Percentiles rank a stretch among this genome's conserved stretches.
These are phyloP conservation scores for Pyrenophora teres DNA, from an alignment of 2,329 filamentous ascomycete genomes.

Conservation along the genomic window DNA sequence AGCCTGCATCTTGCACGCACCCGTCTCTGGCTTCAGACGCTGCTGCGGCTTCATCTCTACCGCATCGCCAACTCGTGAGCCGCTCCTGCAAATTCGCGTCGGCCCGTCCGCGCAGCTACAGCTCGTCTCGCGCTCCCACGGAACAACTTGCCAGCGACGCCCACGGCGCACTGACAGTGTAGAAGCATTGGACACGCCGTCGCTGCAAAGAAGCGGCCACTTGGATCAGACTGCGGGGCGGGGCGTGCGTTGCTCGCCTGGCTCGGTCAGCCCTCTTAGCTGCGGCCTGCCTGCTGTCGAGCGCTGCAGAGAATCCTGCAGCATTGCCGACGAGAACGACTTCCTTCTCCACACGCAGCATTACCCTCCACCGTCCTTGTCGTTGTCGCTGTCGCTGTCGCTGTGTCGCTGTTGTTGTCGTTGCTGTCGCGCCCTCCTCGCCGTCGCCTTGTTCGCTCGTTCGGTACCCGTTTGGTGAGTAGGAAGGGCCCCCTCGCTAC, in stretches of 20 bases:
- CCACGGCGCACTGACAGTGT: slow-evolving; percentile 34
- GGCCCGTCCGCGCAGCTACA: slow-evolving; percentile 43
- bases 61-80: slow-evolving; percentile 23
- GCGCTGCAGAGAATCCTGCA: slow-evolving; percentile 46
- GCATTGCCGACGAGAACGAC: slow-evolving; percentile 44
- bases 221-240: slow-evolving; percentile 37
- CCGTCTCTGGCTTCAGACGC: slow-evolving; percentile 20
- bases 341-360: slow-evolving; percentile 32
- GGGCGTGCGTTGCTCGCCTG: slow-evolving; percentile 45
- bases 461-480: slow-evolving; percentile 27
- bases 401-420: too few species aligned
- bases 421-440: slow-evolving; percentile 6
- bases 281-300: slow-evolving; percentile 47
- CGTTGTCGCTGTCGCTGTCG: not conserved
- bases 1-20: slow-evolving; percentile 27
- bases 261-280: slow-evolving; percentile 49
- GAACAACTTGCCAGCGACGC: slow-evolving; percentile 30
- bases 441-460: slow-evolving; percentile 28
- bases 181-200: slow-evolving; percentile 32
- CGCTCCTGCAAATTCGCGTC: slow-evolving; percentile 43
- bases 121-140: slow-evolving; percentile 9
- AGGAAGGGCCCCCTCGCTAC: not conserved
- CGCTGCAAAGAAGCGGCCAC: slow-evolving; percentile 28
- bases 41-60: slow-evolving; percentile 23
- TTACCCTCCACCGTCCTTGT: slow-evolving; percentile 16